Percentiles rank a stretch among this genome's conserved stretches.
Conservation (phyloP, 495 filamentous ascomycete species). For the Penicillium canescens region DNA sequence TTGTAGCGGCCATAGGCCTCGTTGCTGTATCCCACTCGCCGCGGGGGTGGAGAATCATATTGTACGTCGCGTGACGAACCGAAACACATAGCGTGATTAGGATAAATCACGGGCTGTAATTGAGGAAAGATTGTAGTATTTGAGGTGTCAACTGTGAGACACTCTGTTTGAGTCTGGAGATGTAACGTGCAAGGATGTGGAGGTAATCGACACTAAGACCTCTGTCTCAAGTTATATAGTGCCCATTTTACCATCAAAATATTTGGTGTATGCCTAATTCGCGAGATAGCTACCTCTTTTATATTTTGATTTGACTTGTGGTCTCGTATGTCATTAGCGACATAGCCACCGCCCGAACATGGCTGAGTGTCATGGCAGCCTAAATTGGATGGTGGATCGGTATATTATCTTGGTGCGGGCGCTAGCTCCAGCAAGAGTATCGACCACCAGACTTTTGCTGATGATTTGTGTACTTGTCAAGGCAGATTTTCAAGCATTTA, state of each 20-base stretch:
- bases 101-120: no score
- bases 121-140: not conserved
- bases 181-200: no score
- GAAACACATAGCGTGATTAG: constrained; percentile 13
- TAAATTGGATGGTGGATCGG: not conserved
- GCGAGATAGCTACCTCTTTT: not conserved
- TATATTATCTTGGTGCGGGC: not conserved
- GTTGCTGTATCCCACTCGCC: constrained; percentile 1
- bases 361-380: not conserved
- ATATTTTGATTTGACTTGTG: not conserved
- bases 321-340: not conserved
- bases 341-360: constrained; percentile 2
- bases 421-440: not conserved
- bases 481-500: no score
- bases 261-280: not conserved
- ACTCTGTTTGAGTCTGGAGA: not conserved
- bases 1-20: not conserved
- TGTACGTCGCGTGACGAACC: not conserved
- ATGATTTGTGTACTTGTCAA: not conserved
- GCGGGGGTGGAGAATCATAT: constrained; percentile 5
- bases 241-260: no score
- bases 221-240: no score
- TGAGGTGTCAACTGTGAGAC: not conserved
- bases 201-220: no score
- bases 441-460: not conserved